Base-by-base conservation (phyloP, 345 rosid genomes). In the Sisymbrium irio region DNA sequence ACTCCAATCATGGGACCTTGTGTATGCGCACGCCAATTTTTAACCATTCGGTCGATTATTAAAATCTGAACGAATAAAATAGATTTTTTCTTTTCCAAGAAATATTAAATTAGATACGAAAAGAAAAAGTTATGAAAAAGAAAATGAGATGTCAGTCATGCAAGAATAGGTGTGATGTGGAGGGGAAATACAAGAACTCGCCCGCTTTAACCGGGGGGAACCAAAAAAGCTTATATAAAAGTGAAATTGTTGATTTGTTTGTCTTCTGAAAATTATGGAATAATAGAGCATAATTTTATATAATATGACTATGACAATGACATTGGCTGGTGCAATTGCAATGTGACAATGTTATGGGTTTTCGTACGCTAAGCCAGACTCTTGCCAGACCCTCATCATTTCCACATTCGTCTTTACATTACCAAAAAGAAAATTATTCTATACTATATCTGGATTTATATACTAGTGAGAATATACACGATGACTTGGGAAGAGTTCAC, bases 341-440 rank as follows among this genome's bases (percentile, higher is more conserved):
- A 83, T 82, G 91, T 84, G 88, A 85, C 75, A 81, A 69, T 71
- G 91, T 82, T 81, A 86, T 89, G 94, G 91, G 86, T 71, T 33
- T 76, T 83, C 63, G 82, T 62, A 72, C 76, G 50, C 57, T n/a
- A 40, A 37, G 77, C 77, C 75, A 76, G 82, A 35, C 36, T 36
- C 58, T 59, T 50, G 74, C 75, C 25, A 57, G 75, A 72, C 55
- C 58, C 77, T 69, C 65, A 51, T 72, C 67, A 36, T 64, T 54
- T 76, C 47, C 62, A 54, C 56, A 20, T 58, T 77, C 77, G 71
- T 77, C 72, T 71, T 57, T 77, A 15, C 37, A 56, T 9, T 20
- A 49, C 27, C 12, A n/a, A 36, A 32, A 32, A 4, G n/a, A 9
- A 6, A 5, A 10, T 12, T 2, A 12, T 5, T 28, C 1, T 37